phyloP scores from a whole-genome alignment of 495 filamentous ascomycete species.

The Tuber brumale region DNA sequence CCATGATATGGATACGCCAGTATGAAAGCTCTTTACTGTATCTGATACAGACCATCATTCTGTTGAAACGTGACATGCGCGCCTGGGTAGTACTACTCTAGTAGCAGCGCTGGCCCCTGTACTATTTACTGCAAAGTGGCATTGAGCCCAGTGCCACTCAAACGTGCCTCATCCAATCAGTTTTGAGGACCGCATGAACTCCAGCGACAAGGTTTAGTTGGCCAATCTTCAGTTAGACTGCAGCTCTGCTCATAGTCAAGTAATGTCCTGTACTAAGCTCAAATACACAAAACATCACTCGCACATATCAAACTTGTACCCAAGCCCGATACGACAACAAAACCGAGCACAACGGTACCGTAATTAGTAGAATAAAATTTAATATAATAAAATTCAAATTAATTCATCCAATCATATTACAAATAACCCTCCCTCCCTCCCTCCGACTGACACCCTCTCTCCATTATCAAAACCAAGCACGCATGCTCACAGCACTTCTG shows the following conservation, averaged over 20 bases:
- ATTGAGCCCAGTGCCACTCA: not conserved
- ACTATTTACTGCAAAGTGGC: not conserved
- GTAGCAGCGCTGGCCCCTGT: not conserved
- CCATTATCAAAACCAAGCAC: not conserved
- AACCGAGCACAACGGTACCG: not conserved
- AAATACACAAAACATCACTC: constrained; percentile 5
- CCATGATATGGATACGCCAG: not conserved
- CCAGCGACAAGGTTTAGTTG: not conserved
- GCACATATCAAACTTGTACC: not conserved
- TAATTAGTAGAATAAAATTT: not conserved
- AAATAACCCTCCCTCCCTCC: not conserved
- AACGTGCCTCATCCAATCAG: not conserved
- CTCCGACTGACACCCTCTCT: not conserved
- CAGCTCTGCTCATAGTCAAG: not conserved
- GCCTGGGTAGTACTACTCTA: not conserved
- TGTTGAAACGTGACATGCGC: not conserved
- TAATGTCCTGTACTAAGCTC: not conserved
- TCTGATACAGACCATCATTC: not conserved
- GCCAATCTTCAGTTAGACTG: not conserved
- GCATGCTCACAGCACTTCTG: not conserved
- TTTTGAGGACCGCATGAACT: not conserved
- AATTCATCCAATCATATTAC: constrained; percentile 4
- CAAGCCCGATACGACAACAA: not conserved
- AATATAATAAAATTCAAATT: not conserved
- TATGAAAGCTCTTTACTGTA: not conserved